Evolutionary conservation across 176 grass and related monocot species (phyloP).

Genomic region (Carex littledalei): DNA sequence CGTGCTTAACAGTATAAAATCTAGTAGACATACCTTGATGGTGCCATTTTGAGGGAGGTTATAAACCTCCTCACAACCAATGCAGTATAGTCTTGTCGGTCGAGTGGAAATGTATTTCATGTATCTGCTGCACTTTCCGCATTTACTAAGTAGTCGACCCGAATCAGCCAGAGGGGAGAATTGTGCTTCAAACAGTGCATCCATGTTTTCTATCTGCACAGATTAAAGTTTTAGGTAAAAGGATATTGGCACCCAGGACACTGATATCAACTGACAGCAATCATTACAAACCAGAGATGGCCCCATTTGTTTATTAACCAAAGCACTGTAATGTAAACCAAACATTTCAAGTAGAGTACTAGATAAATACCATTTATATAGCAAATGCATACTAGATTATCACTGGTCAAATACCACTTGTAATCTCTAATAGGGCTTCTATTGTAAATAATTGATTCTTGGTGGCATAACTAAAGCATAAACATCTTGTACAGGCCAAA

Average conservation of each 20-base stretch:
- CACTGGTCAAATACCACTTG: not conserved
- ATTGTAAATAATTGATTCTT: not conserved
- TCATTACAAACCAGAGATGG: not conserved
- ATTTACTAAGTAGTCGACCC: conserved; percentile 86
- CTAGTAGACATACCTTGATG: conserved; percentile 65
- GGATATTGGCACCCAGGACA: not conserved
- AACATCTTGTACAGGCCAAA: not conserved
- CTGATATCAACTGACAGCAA: not conserved
- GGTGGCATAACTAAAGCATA: not conserved
- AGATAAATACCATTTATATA: not conserved
- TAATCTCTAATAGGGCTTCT: not conserved
- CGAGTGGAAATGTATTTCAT: conserved; percentile 94
- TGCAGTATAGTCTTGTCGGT: conserved; percentile 79
- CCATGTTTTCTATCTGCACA: conserved; percentile 96
- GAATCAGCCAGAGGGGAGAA: conserved; percentile 95
- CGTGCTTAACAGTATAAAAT: not conserved
- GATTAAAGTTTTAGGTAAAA: conserved; percentile 27
- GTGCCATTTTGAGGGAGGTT: conserved; percentile 94
- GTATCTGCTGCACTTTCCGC: conserved; percentile 87
- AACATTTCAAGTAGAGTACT: not conserved
- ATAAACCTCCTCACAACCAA: conserved; percentile 95
- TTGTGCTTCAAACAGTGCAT: conserved; percentile 95
- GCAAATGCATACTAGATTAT: not conserved
- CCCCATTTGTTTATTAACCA: not conserved
- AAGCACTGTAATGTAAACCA: not conserved